These are phyloP conservation scores for Erysiphe pulchra DNA, from an alignment of 2,329 filamentous ascomycete species.

Conservation along the genomic window DNA sequence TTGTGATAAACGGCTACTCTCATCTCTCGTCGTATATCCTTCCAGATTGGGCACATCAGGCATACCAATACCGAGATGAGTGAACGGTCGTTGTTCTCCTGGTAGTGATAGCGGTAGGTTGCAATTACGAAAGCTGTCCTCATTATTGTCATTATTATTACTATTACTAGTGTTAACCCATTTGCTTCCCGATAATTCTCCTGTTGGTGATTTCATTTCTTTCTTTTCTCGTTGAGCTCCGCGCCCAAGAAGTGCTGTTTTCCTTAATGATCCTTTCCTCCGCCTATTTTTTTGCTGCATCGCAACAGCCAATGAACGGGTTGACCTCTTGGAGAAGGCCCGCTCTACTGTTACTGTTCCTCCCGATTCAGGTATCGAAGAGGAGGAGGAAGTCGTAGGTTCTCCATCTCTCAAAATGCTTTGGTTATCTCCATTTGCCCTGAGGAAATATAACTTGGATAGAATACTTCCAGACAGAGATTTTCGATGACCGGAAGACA, in stretches of 20 bases:
- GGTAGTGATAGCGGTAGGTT: conserved; percentile 5
- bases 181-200: conserved; percentile 10
- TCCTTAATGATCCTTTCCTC: conserved; percentile 63
- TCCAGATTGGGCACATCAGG: not conserved
- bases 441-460: conserved; percentile 44
- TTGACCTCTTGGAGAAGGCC: conserved; percentile 8
- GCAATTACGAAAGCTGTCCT: not conserved
- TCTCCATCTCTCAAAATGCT: not conserved
- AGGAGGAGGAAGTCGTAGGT: not conserved
- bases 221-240: conserved; percentile 35
- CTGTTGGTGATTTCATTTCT: conserved; percentile 19
- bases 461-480: conserved; percentile 29
- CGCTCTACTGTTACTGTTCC: not conserved
- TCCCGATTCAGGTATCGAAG: not conserved
- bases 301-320: conserved; percentile 13
- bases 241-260: conserved; percentile 60
- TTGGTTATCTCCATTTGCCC: conserved; percentile 17
- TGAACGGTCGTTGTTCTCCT: conserved; percentile 13
- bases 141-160: conserved; percentile 4
- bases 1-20: not conserved
- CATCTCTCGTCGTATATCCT: not conserved
- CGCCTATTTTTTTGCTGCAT: conserved; percentile 30
- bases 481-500: conserved; percentile 19
- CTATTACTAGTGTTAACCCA: not conserved
- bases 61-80: conserved; percentile 14